These are phyloP conservation scores for Amphirosellinia nigrospora DNA, from an alignment of 495 filamentous ascomycete species.

Conservation along the genomic window DNA sequence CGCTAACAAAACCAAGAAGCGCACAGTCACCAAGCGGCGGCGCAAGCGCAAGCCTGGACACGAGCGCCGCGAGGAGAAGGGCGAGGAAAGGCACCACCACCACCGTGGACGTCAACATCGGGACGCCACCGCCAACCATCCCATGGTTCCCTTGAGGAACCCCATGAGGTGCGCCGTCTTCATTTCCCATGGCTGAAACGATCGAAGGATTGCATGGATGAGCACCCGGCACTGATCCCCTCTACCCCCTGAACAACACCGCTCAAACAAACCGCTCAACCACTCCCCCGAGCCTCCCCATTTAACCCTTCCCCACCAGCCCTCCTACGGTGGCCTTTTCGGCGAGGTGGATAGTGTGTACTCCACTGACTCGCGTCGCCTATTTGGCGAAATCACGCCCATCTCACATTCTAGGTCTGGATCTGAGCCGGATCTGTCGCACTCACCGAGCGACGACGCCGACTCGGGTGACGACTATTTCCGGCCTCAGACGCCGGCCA, in stretches of 20 bases:
- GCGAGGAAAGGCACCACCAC: conserved; percentile 29
- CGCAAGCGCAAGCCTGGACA: conserved; percentile 45
- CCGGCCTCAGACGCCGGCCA: conserved; percentile 43
- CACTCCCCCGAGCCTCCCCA: conserved; percentile 31
- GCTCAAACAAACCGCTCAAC: conserved; percentile 29
- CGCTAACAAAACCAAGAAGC: conserved; percentile 57
- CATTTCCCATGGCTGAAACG: conserved; percentile 34
- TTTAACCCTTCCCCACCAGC: conserved; percentile 31
- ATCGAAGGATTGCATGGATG: conserved; percentile 27
- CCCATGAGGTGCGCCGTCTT: conserved; percentile 30
- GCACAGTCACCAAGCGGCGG: conserved; percentile 48
- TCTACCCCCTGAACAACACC: conserved; percentile 24
- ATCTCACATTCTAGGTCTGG: conserved; percentile 27
- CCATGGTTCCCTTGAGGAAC: conserved; percentile 40
- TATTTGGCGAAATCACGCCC: conserved; percentile 38
- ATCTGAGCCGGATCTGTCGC: conserved; percentile 38
- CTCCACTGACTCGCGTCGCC: conserved; percentile 35
- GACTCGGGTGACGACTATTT: conserved; percentile 48
- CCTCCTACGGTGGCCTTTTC: conserved; percentile 29
- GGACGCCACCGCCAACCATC: conserved; percentile 41
- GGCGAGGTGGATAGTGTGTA: conserved; percentile 38
- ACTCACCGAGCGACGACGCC: conserved; percentile 47
- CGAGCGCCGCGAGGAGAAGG: conserved; percentile 35
- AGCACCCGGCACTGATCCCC: conserved; percentile 26
- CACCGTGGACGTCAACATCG: conserved; percentile 33